phyloP scores from a whole-genome alignment of 2,329 filamentous ascomycete species.

The Fusarium sp. region DNA sequence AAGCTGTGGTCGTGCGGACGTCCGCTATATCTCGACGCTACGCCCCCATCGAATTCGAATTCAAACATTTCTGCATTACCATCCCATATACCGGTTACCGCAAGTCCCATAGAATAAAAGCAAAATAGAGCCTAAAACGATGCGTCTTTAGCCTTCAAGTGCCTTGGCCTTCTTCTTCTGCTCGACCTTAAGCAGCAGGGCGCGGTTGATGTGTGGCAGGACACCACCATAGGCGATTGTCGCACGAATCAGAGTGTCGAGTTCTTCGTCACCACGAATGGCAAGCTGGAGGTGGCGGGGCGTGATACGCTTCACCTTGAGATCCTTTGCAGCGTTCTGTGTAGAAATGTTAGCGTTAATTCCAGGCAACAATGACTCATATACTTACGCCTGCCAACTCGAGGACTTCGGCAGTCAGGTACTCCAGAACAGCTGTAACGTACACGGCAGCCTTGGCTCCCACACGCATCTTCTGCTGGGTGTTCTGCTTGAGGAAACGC shows the following conservation, averaged over 20 bases:
- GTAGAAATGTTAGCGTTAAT: constrained; percentile 33
- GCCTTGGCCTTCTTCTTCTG: constrained; percentile 89
- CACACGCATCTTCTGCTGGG: constrained; percentile 99
- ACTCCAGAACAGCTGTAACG: constrained; percentile 97
- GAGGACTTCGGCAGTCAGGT: constrained; percentile 96
- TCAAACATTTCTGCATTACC: constrained; percentile 43
- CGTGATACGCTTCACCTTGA: constrained; percentile 99
- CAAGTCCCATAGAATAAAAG: constrained; percentile 38
- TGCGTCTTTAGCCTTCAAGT: constrained; percentile 52
- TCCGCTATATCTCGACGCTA: constrained; percentile 36
- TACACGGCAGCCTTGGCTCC: constrained; percentile 99
- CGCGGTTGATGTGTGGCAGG: constrained; percentile 97
- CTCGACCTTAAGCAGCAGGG: constrained; percentile 93
- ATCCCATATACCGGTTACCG: constrained; percentile 40
- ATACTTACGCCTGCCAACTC: constrained; percentile 87
- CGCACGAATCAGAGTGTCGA: constrained; percentile 95
- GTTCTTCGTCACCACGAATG: constrained; percentile 97
- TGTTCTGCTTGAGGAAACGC: constrained; percentile 99
- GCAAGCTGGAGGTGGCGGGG: constrained; percentile 97
- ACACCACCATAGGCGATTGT: constrained; percentile 99
- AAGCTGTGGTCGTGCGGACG: constrained; percentile 37
- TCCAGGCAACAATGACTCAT: constrained; percentile 19
- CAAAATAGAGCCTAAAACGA: constrained; percentile 27
- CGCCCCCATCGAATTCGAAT: constrained; percentile 39
- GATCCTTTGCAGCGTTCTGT: constrained; percentile 96